A percentile compares a stretch with the other conserved stretches of the same genome.
Evolutionary conservation across 371 early-diverging fungal species (phyloP).

Genomic region (Thermomucor indicae-seudaticae): DNA sequence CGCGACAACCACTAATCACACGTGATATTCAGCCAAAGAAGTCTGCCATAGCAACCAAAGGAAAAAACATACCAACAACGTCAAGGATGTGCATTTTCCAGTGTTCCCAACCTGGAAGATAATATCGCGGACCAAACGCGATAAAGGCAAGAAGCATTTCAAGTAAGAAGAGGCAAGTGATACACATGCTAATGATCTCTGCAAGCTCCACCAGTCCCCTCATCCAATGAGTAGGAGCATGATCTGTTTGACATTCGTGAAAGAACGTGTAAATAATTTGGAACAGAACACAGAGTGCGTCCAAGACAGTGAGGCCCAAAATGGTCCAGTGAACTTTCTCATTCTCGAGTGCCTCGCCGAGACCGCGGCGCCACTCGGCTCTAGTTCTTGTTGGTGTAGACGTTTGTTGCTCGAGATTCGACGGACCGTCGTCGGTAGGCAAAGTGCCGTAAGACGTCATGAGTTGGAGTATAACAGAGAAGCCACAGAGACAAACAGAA

Average conservation of each 20-base stretch:
- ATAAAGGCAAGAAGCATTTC: slow-evolving; percentile 29
- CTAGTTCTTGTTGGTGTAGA: too few relatives aligned
- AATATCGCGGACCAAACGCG: slow-evolving; percentile 42
- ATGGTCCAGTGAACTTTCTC: slow-evolving; percentile 26
- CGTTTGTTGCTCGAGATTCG: too few relatives aligned
- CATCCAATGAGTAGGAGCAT: slow-evolving; percentile 1
- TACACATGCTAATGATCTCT: slow-evolving; percentile 23
- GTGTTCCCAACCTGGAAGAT: slow-evolving; percentile 35
- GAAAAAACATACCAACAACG: slow-evolving; percentile 21
- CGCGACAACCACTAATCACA: slow-evolving; percentile 26
- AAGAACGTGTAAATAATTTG: slow-evolving; percentile 27
- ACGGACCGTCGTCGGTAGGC: too few relatives aligned
- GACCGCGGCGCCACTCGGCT: slow-evolving; percentile 24
- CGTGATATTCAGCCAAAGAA: neutral
- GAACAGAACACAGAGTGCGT: slow-evolving; percentile 30
- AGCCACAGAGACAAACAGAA: too few relatives aligned
- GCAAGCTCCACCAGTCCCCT: slow-evolving; percentile 25
- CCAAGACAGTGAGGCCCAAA: slow-evolving; percentile 26
- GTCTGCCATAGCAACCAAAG: neutral
- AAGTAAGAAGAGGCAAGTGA: slow-evolving; percentile 34
- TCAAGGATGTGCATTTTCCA: slow-evolving; percentile 48
- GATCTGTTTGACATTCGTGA: slow-evolving; percentile 18
- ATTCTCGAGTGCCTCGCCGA: slow-evolving; percentile 35
- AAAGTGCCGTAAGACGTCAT: too few relatives aligned
- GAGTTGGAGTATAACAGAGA: too few relatives aligned